phyloP scores from a whole-genome alignment of 139 green algal genomes.

The Diplosphaera chodatii region DNA sequence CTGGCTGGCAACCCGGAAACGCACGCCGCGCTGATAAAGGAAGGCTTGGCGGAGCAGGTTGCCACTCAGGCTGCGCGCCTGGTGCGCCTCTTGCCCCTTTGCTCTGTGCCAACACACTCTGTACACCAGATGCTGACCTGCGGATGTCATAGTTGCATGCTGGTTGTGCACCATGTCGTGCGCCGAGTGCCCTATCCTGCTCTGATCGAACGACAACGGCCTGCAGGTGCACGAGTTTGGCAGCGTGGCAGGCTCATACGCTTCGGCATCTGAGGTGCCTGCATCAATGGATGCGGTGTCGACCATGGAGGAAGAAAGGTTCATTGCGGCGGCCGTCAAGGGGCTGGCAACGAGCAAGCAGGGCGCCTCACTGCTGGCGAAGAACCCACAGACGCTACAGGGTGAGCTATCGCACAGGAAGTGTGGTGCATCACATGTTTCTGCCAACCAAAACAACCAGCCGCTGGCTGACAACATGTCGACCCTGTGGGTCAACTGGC shows the following conservation, averaged over 20 bases:
- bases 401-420: conserved; percentile 1
- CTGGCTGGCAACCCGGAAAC: conserved; percentile 5
- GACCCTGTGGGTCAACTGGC: too few species aligned
- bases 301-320: conserved; percentile 16
- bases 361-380: conserved; percentile 3
- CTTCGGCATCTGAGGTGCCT: conserved; percentile 4
- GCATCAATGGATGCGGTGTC: conserved; percentile 12
- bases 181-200: too few species aligned
- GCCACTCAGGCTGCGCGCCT: conserved; percentile 9
- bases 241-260: conserved; percentile 6
- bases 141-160: too few species aligned
- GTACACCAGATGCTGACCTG: too few species aligned
- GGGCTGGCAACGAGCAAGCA: conserved; percentile 3
- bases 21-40: conserved; percentile 5
- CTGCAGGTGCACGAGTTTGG: background rate
- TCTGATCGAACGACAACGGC: too few species aligned
- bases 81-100: conserved; percentile 1
- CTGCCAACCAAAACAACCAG: too few species aligned
- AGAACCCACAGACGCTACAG: background rate
- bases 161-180: too few species aligned
- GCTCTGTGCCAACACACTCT: too few species aligned
- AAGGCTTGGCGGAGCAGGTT: conserved; percentile 3
- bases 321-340: conserved; percentile 9
- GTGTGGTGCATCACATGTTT: too few species aligned
- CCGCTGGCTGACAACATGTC: too few species aligned